Evolutionary conservation across 1,284 basidiomycete species (phyloP), one percentile per base, ranked within the genome.

Genomic region (Volvariella surrecta): DNA sequence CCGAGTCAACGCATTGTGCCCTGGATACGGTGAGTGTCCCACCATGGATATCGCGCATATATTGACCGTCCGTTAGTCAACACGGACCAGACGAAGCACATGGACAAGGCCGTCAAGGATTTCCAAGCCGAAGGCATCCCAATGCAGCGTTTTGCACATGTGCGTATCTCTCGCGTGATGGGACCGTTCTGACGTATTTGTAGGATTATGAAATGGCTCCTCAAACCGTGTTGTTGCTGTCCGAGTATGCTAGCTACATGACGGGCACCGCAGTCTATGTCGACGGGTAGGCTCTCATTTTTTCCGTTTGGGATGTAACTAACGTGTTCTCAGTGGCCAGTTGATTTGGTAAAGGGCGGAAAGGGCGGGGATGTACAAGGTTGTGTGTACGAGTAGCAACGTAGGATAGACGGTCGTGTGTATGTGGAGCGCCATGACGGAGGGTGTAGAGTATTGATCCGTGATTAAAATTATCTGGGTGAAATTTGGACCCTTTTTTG

Each of bases 1-100:
- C 42, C 67, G 79, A 9, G 76, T 82, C 10, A 83, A 83, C 54
- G 68, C 71, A 0, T 48, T 82, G 15, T 74, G 73, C 17, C 77
- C 78, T 0, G 79, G 78, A 39, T 81, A 80, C 39, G 73, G 75
- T 73, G 44, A 40, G 56, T 43, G 3, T 21, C 34, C 37, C 2
- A 17, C 11, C 24, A 6, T 28, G 24, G 24, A 6, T 28, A 28
- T 11, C 6, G 6, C 6, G 34, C 6, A 8, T 35, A 4, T 35
- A n/a, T 7, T 35, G 4, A n/a, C 34, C 6, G 24, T 28, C 34
- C 3, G 16, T 15, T 22, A 57, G 55, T 51, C 1, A 48, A 54
- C 13, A 57, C 56, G 13, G 56, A 57, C 19, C 56, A 57, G 43
- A 57, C 56, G 0, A 45, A 46, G 2, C 50, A 56, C 32, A 57